phyloP scores from a whole-genome alignment of 345 rosid species.

The Tarenaya hassleriana region DNA sequence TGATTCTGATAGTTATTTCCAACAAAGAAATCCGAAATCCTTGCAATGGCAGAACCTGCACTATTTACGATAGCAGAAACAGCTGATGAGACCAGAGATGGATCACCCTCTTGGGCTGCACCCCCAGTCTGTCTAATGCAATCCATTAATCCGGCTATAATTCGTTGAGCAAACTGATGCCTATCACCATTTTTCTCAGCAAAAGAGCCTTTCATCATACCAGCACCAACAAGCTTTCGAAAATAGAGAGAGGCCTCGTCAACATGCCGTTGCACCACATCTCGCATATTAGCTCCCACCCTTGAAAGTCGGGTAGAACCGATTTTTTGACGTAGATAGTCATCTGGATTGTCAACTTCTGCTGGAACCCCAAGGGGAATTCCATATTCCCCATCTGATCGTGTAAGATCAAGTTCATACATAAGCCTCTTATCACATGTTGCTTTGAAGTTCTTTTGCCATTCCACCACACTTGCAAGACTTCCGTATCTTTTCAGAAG shows the following conservation, averaged over 20 bases:
- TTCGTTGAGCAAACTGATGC: conserved; percentile 77
- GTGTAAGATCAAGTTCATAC: conserved; percentile 85
- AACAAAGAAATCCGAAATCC: conserved; percentile 58
- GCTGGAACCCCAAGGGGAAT: conserved; percentile 76
- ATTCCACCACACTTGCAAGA: conserved; percentile 75
- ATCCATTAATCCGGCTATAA: conserved; percentile 62
- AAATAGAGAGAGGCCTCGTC: conserved; percentile 57
- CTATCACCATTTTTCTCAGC: conserved; percentile 67
- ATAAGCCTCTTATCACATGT: conserved; percentile 70
- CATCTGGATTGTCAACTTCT: conserved; percentile 84
- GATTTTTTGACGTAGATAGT: conserved; percentile 73
- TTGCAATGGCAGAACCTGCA: conserved; percentile 57
- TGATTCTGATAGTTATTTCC: conserved; percentile 44
- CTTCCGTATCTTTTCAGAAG: conserved; percentile 68
- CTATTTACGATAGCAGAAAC: conserved; percentile 80
- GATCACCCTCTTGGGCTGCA: conserved; percentile 98
- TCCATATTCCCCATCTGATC: conserved; percentile 64
- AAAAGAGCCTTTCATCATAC: conserved; percentile 41
- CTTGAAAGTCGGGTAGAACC: conserved; percentile 53
- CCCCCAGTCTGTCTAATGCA: conserved; percentile 90
- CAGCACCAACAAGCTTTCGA: conserved; percentile 51
- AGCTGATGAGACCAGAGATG: conserved; percentile 84
- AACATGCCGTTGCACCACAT: conserved; percentile 60
- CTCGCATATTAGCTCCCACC: conserved; percentile 79
- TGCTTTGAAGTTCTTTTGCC: conserved; percentile 74